Base-by-base conservation (phyloP, 306 rosid species). In the Hippophae rhamnoides region DNA sequence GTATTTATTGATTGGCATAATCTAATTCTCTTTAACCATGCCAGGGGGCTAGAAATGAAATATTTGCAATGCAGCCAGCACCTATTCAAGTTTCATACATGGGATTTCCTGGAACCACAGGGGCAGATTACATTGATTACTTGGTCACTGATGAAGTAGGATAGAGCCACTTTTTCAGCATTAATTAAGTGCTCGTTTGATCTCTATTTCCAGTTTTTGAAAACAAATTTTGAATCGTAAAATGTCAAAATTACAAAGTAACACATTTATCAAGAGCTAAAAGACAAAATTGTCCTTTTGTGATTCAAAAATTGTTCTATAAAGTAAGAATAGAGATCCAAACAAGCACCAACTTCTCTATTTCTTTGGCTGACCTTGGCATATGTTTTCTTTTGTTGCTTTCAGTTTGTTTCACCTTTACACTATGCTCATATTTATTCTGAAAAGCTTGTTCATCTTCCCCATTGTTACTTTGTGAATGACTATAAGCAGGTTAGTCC, bases 71-170 rank as follows among this genome's bases (percentile, higher is more conserved):
- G 75, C 92, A 86, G 76, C 97, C 99, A 69, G 95, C 99, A 57
- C 99, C 99, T 12, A 74, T 93, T 75, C 99, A 93, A 79, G 96
- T 93, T 70, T 93, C 99, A 66, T 93, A 93, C 58, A 93, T 93
- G 99, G 99, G 99, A 11, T 93, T 93, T 76, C 99, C 99, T 48
- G 99, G 99, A 58, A 93, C 97, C 54, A 93, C 99, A 0, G 99
- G 99, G 50, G 99, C 99, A 50, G 69, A 62, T 70, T 90, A 87
- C 74, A 87, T 90, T 57, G 86, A 90, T 62, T 90, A 90, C 69
- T 75, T 90, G 51, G 89, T 90, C 66, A 82, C 96, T 9, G 97
- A 90, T 82, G 97, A 90, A 89, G 97, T 87, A 9, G 43, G 82
- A 27, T 18, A 18, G 43, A 25, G 27, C 52, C 47, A 27, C 49